Conservation (phyloP, 495 filamentous ascomycete genomes). For the Pyronema omphalodes region DNA sequence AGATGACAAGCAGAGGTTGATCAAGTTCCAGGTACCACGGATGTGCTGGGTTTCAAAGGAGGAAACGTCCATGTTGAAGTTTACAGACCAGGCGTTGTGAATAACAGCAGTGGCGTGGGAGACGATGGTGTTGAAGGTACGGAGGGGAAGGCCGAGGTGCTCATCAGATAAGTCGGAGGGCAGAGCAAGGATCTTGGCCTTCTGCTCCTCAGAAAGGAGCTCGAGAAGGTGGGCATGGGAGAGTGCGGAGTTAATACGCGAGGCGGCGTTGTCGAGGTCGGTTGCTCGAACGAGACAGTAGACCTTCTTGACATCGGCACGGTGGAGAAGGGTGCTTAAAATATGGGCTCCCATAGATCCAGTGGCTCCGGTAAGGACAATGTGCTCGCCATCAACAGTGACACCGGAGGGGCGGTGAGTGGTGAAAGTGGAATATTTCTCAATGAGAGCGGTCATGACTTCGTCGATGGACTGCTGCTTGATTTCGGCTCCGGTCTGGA, state of each 20-base stretch:
- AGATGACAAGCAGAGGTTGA: constrained; percentile 35
- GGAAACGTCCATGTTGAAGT: constrained; percentile 43
- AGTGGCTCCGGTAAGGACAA: constrained; percentile 41
- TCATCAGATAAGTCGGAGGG: constrained; percentile 27
- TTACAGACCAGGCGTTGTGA: constrained; percentile 55
- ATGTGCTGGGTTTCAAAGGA: constrained; percentile 39
- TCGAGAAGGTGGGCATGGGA: constrained; percentile 5
- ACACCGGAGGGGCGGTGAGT: constrained; percentile 23
- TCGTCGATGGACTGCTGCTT: constrained; percentile 22
- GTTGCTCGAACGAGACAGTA: constrained; percentile 36
- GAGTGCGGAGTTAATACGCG: constrained; percentile 12
- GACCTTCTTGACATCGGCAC: constrained; percentile 29
- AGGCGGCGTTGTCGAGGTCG: constrained; percentile 5
- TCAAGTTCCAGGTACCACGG: constrained; percentile 34
- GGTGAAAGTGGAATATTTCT: constrained; percentile 33
- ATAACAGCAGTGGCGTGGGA: constrained; percentile 33
- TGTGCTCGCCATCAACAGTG: constrained; percentile 23
- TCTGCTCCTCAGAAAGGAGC: constrained; percentile 4
- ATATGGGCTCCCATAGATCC: constrained; percentile 40
- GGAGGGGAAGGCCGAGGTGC: constrained; percentile 29
- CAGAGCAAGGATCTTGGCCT: constrained; percentile 28
- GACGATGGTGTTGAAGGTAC: constrained; percentile 25
- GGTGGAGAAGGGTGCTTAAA: constrained; percentile 31
- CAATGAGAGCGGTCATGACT: constrained; percentile 31
- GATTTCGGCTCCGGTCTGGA: constrained; percentile 25